Conservation (phyloP, 352 stramenopile species). For the Pythium chondricola region DNA sequence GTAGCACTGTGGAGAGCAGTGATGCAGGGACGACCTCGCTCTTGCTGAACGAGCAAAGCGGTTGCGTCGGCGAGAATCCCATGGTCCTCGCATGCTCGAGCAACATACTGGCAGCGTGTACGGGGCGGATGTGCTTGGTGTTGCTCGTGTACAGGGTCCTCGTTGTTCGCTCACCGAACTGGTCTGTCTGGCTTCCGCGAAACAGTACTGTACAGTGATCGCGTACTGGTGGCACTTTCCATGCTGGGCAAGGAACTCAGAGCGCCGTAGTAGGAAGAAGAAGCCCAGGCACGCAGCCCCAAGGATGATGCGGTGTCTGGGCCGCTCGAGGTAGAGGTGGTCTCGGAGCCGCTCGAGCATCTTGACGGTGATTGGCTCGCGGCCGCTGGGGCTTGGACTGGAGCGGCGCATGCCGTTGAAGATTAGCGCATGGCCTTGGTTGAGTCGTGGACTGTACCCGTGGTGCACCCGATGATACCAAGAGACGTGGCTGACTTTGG, state of each 20-base stretch:
- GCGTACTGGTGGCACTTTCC: slow-evolving; percentile 5
- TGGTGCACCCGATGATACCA: slow-evolving; percentile 12
- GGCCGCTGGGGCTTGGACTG: background rate
- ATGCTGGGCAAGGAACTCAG: slow-evolving; percentile 7
- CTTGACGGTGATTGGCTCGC: background rate
- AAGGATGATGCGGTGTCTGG: slow-evolving; percentile 15
- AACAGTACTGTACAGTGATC: background rate
- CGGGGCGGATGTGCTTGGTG: background rate
- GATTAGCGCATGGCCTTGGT: slow-evolving; percentile 5
- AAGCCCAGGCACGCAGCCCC: slow-evolving; percentile 19
- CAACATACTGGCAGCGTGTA: background rate
- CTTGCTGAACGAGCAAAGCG: background rate
- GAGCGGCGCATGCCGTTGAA: slow-evolving; percentile 7
- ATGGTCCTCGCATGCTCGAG: background rate
- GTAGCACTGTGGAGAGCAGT: background rate
- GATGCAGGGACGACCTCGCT: background rate
- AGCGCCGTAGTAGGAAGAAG: slow-evolving; percentile 10
- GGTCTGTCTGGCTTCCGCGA: slow-evolving; percentile 8
- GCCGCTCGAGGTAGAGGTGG: slow-evolving; percentile 1
- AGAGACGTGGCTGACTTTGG: slow-evolving; percentile 14
- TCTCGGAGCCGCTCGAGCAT: background rate
- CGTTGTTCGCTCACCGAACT: background rate
- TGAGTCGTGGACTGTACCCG: slow-evolving; percentile 1
- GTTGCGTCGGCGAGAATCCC: background rate
- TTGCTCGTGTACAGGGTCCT: background rate